A percentile compares a stretch with the other conserved stretches of the same genome.
Evolutionary conservation across 306 rosid genomes (phyloP).

Genomic region (Ormosia emarginata): DNA sequence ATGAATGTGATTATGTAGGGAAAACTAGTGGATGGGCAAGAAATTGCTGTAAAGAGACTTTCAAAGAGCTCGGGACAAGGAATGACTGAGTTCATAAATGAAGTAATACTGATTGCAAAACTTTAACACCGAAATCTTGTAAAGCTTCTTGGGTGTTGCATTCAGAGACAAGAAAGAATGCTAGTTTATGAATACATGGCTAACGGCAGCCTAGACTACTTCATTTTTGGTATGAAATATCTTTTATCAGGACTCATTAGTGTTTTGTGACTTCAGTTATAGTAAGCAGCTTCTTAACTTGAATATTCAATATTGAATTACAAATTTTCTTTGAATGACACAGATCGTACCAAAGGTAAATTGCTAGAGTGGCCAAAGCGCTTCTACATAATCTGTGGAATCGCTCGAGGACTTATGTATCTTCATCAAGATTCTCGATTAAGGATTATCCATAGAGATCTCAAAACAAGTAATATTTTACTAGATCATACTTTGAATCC

Average conservation of each 20-base stretch:
- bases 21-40: constrained; percentile 15
- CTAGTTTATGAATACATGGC: constrained; percentile 12
- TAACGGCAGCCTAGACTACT: constrained; percentile 6
- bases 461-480: constrained; percentile 51
- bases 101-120: constrained; percentile 33
- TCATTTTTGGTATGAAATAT: constrained; percentile 17
- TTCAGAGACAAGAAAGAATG: constrained; percentile 22
- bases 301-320: not conserved
- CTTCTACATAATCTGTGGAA: constrained; percentile 37
- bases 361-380: constrained; percentile 38
- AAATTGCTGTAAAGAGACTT: constrained; percentile 42
- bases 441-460: constrained; percentile 48
- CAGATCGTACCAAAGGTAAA: constrained; percentile 13
- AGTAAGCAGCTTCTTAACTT: not conserved
- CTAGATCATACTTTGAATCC: constrained; percentile 40
- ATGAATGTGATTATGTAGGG: constrained; percentile 19
- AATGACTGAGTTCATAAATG: constrained; percentile 29
- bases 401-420: constrained; percentile 51
- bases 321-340: not conserved
- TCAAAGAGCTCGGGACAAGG: constrained; percentile 29
- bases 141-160: constrained; percentile 40
- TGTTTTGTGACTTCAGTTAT: not conserved
- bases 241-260: no score
- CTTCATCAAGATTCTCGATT: constrained; percentile 53
- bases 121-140: constrained; percentile 40